A percentile compares a stretch with the other conserved stretches of the same genome.
These are phyloP conservation scores for Coemansia sp. DNA, from an alignment of 371 early-diverging fungal species.

Conservation along the genomic window DNA sequence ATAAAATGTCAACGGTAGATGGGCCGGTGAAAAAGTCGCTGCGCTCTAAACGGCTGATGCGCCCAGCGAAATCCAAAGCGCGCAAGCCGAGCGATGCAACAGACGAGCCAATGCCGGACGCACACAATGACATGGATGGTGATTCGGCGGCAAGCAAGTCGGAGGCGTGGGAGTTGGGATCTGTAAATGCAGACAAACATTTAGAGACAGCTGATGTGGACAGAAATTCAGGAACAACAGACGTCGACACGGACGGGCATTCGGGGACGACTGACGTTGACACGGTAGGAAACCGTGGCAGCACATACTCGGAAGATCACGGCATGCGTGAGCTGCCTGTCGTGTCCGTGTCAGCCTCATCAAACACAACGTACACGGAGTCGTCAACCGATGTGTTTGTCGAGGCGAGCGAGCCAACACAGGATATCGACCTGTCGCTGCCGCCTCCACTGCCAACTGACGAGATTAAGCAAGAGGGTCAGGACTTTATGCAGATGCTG, in stretches of 20 bases:
- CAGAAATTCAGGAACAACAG: neutral
- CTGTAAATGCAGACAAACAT: too few species aligned
- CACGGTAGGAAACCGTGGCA: conserved; percentile 8
- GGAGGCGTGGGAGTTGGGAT: neutral
- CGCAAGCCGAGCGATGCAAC: neutral
- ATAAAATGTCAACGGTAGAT: conserved; percentile 30
- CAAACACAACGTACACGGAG: neutral
- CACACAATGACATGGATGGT: neutral
- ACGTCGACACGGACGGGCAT: conserved; percentile 4
- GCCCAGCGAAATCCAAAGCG: conserved; percentile 20
- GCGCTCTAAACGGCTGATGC: conserved; percentile 47
- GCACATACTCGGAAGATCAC: conserved; percentile 4
- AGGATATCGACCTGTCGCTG: conserved; percentile 2
- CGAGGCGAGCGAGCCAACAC: conserved; percentile 21
- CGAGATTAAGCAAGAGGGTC: neutral
- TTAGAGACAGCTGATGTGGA: too few species aligned
- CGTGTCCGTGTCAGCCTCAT: conserved; percentile 14
- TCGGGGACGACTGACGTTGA: conserved; percentile 27
- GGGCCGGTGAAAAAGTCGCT: conserved; percentile 39
- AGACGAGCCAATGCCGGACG: neutral
- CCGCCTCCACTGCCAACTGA: neutral
- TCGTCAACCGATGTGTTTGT: conserved; percentile 28
- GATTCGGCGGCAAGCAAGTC: neutral
- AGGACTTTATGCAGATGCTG: conserved; percentile 11
- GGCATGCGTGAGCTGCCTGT: neutral